phyloP scores from a whole-genome alignment of 352 stramenopile genomes.

The Elongisporangium anandrum region DNA sequence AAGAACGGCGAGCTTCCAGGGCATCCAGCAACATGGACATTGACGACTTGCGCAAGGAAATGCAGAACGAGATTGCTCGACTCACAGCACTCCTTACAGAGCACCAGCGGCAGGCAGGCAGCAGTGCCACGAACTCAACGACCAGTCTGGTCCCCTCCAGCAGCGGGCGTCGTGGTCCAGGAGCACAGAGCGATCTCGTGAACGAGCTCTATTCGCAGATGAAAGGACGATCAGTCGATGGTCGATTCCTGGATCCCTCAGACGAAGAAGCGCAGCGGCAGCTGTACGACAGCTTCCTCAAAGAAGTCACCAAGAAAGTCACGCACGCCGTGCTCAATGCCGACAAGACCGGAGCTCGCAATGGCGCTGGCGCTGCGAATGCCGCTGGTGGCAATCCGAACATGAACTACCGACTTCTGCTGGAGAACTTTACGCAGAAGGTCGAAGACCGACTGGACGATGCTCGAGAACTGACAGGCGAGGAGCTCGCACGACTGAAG shows the following conservation, averaged over 20 bases:
- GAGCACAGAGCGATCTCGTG: constrained; percentile 39
- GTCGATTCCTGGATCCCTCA: constrained; percentile 29
- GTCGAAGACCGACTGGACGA: constrained; percentile 68
- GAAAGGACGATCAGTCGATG: constrained; percentile 45
- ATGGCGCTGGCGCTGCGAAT: constrained; percentile 11
- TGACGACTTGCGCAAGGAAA: constrained; percentile 39
- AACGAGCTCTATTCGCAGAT: constrained; percentile 57
- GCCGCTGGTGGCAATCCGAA: constrained; percentile 36
- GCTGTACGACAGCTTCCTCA: constrained; percentile 68
- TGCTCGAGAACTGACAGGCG: constrained; percentile 45
- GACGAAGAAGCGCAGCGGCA: constrained; percentile 44
- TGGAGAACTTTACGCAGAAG: constrained; percentile 73
- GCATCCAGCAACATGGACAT: constrained; percentile 23
- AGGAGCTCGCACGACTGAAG: constrained; percentile 56
- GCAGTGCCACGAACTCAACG: constrained; percentile 8
- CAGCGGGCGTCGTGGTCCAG: constrained; percentile 14
- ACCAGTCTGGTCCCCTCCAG: constrained; percentile 17
- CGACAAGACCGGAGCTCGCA: constrained; percentile 27
- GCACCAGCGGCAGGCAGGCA: constrained; percentile 17
- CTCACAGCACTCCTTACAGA: constrained; percentile 17
- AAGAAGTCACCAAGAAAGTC: constrained; percentile 80
- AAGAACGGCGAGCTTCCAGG: constrained; percentile 1
- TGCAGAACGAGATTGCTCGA: constrained; percentile 51
- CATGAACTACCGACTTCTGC: constrained; percentile 61
- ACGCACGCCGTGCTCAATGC: constrained; percentile 40